Evolutionary conservation across 495 filamentous ascomycete genomes (phyloP), one percentile per base, ranked within the genome.

Genomic region (Neurospora sp.): DNA sequence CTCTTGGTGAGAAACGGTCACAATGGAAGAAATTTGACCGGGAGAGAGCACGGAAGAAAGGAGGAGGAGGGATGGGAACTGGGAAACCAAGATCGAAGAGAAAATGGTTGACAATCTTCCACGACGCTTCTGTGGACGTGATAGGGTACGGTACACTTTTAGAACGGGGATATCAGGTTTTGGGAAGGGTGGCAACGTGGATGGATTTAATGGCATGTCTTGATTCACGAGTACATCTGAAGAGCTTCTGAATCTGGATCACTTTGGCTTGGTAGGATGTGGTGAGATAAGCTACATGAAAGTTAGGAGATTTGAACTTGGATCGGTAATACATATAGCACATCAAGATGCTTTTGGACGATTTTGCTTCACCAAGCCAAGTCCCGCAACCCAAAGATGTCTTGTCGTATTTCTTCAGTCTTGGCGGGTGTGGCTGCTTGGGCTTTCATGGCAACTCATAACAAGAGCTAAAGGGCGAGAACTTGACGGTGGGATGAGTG

Each of bases 1-100:
- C 81, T 91, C 90, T 42, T 93, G 90, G 89, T 93, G 21, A 24
- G 21, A 13, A 13, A 13, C 10, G 1, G 11, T 15, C 21, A 24
- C 21, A 28, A 54, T 48, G 43, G 43, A 45, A 34, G 31, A 0
- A 34, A 34, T 34, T 34, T 2, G 4, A 4, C 31, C 2, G 31
- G 31, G 31, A 28, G 24, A 28, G 24, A 28, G 24, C 1, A 28
- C 24, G 2, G 24, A 2, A 34, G 31, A 34, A 34, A 31, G 31
- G 31, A 31, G 31, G 31, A 1, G 31, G 31, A 31, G 31, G 31
- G 31, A 31, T 3, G 31, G 31, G 31, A 31, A 31, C 31, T 31
- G 31, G 31, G 31, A 31, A 31, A 3, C 31, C 1, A 31, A 31
- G 31, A 31, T 1, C 31, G 3, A 31, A 31, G 31, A 31, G 3